phyloP scores from a whole-genome alignment of 192 early-diverging fungal genomes.

The Diversispora eburnea region DNA sequence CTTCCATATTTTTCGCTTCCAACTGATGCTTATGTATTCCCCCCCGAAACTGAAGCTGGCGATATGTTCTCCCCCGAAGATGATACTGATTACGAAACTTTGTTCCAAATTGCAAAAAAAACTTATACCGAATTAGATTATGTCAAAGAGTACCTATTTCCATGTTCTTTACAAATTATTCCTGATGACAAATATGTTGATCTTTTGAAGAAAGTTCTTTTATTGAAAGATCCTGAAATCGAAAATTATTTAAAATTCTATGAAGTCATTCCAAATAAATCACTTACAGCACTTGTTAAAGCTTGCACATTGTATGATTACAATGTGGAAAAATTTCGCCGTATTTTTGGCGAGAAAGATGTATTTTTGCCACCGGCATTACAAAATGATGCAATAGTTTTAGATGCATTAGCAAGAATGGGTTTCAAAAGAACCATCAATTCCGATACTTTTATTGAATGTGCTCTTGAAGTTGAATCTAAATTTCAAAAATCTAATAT shows the following conservation, averaged over 20 bases:
- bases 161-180: not conserved
- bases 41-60: not conserved
- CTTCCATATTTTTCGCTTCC: not conserved
- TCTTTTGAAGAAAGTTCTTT: not conserved
- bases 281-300: not conserved
- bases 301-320: not conserved
- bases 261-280: constrained; percentile 2
- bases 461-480: not conserved
- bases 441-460: not conserved
- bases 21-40: no score
- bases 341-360: not conserved
- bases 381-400: not conserved
- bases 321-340: not conserved
- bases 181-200: not conserved
- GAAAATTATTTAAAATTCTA: not conserved
- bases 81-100: not conserved
- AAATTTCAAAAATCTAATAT: not conserved
- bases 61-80: not conserved
- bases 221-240: not conserved
- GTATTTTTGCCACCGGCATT: not conserved
- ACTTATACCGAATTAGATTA: not conserved
- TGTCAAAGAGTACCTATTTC: not conserved
- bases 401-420: not conserved
- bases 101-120: not conserved
- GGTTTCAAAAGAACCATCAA: not conserved